phyloP scores from a whole-genome alignment of 2,329 filamentous ascomycete species.

The Ophiosphaerella korrae region DNA sequence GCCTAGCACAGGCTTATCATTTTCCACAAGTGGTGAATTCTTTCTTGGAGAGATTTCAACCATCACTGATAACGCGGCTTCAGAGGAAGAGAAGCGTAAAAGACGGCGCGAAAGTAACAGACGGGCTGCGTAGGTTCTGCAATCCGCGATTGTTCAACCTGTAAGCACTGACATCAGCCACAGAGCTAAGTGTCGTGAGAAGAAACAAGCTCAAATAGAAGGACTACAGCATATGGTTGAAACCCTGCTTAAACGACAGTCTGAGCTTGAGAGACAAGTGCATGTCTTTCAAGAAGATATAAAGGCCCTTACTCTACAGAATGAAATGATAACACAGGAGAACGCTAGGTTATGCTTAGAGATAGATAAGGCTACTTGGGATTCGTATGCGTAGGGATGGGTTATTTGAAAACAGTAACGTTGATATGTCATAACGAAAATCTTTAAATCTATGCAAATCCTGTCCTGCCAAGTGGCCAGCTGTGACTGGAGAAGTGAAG shows the following conservation, averaged over 20 bases:
- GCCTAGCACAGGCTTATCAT: no score
- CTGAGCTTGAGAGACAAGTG: constrained; percentile 11
- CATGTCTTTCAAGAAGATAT: constrained; percentile 12
- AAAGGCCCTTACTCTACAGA: constrained; percentile 11
- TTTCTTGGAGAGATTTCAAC: no score
- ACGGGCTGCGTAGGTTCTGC: constrained; percentile 8
- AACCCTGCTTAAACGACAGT: constrained; percentile 8
- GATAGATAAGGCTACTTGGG: constrained; percentile 10
- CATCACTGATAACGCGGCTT: neutral
- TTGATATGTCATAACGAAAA: constrained; percentile 8
- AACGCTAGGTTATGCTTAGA: constrained; percentile 11
- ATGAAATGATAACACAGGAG: constrained; percentile 9
- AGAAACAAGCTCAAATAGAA: constrained; percentile 11
- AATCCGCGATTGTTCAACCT: constrained; percentile 8
- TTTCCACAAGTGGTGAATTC: no score
- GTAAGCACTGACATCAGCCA: constrained; percentile 12
- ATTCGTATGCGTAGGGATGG: constrained; percentile 8
- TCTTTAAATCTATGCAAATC: constrained; percentile 3
- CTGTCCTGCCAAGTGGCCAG: constrained; percentile 8
- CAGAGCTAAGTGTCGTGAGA: constrained; percentile 9
- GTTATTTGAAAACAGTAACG: constrained; percentile 10
- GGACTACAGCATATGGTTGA: constrained; percentile 10
- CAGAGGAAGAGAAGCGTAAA: constrained; percentile 10
- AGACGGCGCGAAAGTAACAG: constrained; percentile 9
- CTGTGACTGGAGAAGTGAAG: constrained; percentile 9